Evolutionary conservation across 768 basidiomycete species (phyloP).

Genomic region (Fibroporia radiculosa): DNA sequence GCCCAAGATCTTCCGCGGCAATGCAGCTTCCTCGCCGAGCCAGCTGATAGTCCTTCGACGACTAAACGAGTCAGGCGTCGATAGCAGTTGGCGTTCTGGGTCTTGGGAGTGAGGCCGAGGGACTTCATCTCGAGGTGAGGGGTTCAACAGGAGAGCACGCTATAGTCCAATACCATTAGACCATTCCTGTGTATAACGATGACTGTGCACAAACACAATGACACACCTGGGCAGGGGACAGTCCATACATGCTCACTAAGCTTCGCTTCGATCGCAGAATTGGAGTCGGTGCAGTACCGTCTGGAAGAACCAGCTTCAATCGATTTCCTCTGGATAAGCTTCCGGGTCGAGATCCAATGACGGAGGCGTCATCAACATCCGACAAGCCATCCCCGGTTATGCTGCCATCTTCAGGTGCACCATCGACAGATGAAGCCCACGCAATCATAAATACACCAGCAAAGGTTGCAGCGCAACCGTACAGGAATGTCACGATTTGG

Average conservation of each 20-base stretch:
- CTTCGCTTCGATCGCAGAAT: constrained; percentile 46
- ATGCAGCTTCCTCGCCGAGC: constrained; percentile 11
- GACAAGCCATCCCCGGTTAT: constrained; percentile 17
- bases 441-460: constrained; percentile 86
- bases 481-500: constrained; percentile 75
- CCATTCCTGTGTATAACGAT: not conserved
- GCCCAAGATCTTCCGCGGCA: constrained; percentile 7
- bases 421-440: constrained; percentile 36
- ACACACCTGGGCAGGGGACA: constrained; percentile 68
- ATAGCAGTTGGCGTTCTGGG: constrained; percentile 10
- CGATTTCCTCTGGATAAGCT: constrained; percentile 31
- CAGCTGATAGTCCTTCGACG: constrained; percentile 19
- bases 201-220: not conserved
- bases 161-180: constrained; percentile 20
- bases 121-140: constrained; percentile 46
- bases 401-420: constrained; percentile 24
- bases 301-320: constrained; percentile 43
- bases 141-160: constrained; percentile 60
- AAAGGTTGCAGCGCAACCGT: constrained; percentile 87
- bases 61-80: constrained; percentile 12
- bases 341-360: constrained; percentile 22
- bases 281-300: constrained; percentile 26
- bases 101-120: constrained; percentile 14
- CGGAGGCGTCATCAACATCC: constrained; percentile 13
- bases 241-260: constrained; percentile 52